Evolutionary conservation across 805 yeast genomes (phyloP).

Genomic region (Hanseniaspora mollemarum): DNA sequence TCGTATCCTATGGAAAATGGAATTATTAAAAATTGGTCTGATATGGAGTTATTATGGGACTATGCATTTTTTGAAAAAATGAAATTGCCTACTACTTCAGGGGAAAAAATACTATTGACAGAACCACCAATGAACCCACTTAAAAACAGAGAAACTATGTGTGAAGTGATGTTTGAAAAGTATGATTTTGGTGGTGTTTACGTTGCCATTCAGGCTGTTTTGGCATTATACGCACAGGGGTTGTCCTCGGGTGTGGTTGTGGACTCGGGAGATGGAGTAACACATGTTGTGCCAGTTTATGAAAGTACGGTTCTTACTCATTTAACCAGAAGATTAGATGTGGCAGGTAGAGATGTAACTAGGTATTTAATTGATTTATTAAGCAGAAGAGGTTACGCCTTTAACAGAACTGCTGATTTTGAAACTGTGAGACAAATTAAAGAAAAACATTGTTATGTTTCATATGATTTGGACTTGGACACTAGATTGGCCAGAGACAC

Average conservation of each 20-base stretch:
- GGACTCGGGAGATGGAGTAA: constrained; percentile 90
- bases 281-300: constrained; percentile 96
- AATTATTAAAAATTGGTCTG: constrained; percentile 94
- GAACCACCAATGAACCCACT: constrained; percentile 98
- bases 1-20: constrained; percentile 99
- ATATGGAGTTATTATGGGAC: constrained; percentile 97
- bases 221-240: constrained; percentile 95
- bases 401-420: constrained; percentile 96
- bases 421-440: constrained; percentile 97
- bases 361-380: constrained; percentile 81
- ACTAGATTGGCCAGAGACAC: constrained; percentile 81
- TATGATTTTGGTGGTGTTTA: constrained; percentile 87
- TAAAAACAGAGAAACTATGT: constrained; percentile 83
- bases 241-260: constrained; percentile 94
- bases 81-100: constrained; percentile 63
- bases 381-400: constrained; percentile 92
- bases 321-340: constrained; percentile 81
- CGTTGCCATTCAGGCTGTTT: constrained; percentile 95
- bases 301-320: constrained; percentile 95
- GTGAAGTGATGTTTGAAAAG: constrained; percentile 87
- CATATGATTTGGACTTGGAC: constrained; percentile 87
- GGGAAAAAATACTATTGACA: constrained; percentile 73
- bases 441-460: constrained; percentile 89
- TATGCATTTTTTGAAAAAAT: constrained; percentile 88
- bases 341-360: constrained; percentile 98